phyloP scores from a whole-genome alignment of 805 yeast genomes.

The Wickerhamomyces sydowiorum region DNA sequence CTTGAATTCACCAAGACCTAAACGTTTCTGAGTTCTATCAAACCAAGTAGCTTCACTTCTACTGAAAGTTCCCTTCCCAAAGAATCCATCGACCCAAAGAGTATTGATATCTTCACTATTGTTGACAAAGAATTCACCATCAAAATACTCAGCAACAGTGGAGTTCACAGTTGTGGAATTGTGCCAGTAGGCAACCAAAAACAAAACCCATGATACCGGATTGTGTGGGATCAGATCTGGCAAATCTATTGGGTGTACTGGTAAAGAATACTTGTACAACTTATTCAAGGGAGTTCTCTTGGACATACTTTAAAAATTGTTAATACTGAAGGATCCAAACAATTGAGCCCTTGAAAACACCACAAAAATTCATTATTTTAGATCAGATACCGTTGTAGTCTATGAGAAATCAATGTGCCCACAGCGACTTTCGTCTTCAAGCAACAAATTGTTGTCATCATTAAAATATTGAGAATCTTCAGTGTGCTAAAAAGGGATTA shows the following conservation, averaged over 20 bases:
- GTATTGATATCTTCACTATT: constrained; percentile 40
- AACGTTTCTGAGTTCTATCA: constrained; percentile 52
- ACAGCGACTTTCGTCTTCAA: constrained; percentile 46
- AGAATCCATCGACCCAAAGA: constrained; percentile 84
- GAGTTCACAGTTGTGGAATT: constrained; percentile 13
- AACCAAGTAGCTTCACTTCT: constrained; percentile 93
- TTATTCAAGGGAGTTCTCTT: constrained; percentile 23
- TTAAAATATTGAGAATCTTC: constrained; percentile 1
- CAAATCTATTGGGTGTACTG: constrained; percentile 41
- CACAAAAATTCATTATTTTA: background rate
- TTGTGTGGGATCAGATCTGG: constrained; percentile 59
- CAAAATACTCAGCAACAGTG: constrained; percentile 28
- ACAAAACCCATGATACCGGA: constrained; percentile 58
- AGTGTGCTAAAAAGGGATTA: too few species aligned
- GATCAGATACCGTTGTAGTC: constrained; percentile 98
- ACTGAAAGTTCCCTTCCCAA: constrained; percentile 87
- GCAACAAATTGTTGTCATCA: constrained; percentile 34
- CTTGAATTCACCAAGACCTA: constrained; percentile 37
- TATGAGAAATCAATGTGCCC: constrained; percentile 71
- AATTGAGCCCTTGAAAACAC: background rate
- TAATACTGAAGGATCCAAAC: background rate
- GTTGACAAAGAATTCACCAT: constrained; percentile 29
- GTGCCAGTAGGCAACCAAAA: constrained; percentile 29
- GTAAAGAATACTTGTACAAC: constrained; percentile 49
- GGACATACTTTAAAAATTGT: constrained; percentile 21